Evolutionary conservation across 305 asterid genomes (phyloP).

Genomic region (Fraxinus nigra): DNA sequence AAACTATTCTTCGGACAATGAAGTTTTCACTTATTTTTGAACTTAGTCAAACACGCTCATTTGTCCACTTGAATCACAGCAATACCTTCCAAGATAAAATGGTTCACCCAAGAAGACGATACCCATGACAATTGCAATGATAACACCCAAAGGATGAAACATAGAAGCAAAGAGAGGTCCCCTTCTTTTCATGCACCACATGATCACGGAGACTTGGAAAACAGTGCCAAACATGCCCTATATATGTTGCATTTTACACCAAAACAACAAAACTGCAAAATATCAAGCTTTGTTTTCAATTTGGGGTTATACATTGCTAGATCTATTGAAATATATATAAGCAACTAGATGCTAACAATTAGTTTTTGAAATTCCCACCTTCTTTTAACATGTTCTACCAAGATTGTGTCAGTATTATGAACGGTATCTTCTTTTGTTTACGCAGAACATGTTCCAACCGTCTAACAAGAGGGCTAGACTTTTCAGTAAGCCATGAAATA

Average conservation of each 20-base stretch:
- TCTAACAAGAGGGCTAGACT: background rate
- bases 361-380: too few species aligned
- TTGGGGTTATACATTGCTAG: background rate
- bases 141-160: constrained; percentile 59
- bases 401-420: background rate
- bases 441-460: background rate
- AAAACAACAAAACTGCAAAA: background rate
- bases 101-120: constrained; percentile 47
- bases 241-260: background rate
- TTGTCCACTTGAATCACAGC: background rate
- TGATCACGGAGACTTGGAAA: constrained; percentile 39
- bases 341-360: too few species aligned
- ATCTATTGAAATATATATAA: too few species aligned
- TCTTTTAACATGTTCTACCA: too few species aligned
- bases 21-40: background rate
- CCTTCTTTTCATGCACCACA: constrained; percentile 56
- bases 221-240: constrained; percentile 55
- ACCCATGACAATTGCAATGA: constrained; percentile 40
- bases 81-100: constrained; percentile 60
- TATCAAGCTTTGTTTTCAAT: background rate
- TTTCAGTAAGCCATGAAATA: background rate
- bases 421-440: background rate
- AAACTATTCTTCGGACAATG: background rate
- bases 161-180: constrained; percentile 66
- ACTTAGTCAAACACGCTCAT: background rate